These are phyloP conservation scores for Fagus crenata DNA, from an alignment of 306 rosid species.

Conservation along the genomic window DNA sequence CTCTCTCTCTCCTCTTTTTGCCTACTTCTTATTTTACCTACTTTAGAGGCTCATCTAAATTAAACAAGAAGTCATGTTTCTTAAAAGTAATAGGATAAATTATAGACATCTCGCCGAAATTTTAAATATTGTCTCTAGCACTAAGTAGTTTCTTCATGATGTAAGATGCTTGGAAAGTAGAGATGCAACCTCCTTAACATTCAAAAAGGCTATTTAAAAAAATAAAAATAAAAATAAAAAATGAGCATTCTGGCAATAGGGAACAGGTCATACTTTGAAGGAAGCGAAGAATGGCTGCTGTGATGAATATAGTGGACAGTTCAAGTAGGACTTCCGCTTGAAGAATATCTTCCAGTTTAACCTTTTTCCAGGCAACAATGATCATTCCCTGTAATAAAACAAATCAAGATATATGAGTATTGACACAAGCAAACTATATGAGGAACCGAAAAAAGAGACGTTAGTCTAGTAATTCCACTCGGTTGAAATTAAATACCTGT, in stretches of 20 bases:
- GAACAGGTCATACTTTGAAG: conserved; percentile 71
- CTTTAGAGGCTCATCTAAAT: conserved; percentile 14
- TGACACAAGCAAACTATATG: conserved; percentile 21
- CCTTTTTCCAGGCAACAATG: conserved; percentile 69
- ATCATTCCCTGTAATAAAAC: conserved; percentile 55
- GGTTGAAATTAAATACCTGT: conserved; percentile 64
- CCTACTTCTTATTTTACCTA: conserved; percentile 17
- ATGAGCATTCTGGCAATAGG: conserved; percentile 8
- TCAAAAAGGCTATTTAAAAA: background rate
- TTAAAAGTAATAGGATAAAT: conserved; percentile 12
- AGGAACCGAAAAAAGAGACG: conserved; percentile 13
- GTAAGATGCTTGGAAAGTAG: background rate
- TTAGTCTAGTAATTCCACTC: conserved; percentile 14
- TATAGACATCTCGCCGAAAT: conserved; percentile 3
- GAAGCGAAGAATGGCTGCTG: conserved; percentile 86
- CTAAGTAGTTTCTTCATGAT: background rate
- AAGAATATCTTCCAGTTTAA: conserved; percentile 56
- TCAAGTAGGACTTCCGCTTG: conserved; percentile 57
- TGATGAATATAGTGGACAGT: conserved; percentile 87
- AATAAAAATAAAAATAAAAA: background rate
- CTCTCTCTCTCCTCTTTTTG: background rate
- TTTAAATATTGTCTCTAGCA: background rate
- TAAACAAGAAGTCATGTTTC: conserved; percentile 15
- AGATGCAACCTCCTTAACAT: conserved; percentile 18
- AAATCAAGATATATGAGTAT: conserved; percentile 22